phyloP scores from a whole-genome alignment of 73 alveolate genomes.

The Symbiodinium pilosum region DNA sequence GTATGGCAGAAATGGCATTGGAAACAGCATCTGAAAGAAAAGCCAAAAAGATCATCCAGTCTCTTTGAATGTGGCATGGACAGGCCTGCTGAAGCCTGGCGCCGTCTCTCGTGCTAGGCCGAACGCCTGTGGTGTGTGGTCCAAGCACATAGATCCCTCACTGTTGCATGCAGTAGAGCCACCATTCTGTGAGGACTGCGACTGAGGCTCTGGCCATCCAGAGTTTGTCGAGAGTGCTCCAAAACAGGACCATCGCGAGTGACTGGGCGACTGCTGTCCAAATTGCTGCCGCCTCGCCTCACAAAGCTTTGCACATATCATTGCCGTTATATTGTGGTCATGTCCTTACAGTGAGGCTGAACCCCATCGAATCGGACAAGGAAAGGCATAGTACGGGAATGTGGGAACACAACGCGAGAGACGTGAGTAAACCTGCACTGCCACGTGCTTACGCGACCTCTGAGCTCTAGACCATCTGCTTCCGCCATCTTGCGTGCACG shows the following conservation, averaged over 20 bases:
- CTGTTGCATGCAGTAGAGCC: background rate
- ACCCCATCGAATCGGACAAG: no score
- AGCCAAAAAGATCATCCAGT: background rate
- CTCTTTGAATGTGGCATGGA: no score
- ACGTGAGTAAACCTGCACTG: no score
- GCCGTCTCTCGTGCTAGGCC: constrained; percentile 93
- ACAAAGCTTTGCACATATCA: no score
- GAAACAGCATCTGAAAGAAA: background rate
- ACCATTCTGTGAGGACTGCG: no score
- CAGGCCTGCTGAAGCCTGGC: constrained; percentile 86
- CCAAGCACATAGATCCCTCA: no score
- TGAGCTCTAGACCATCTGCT: constrained; percentile 56
- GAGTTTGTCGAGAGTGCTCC: constrained; percentile 34
- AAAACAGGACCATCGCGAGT: constrained; percentile 70
- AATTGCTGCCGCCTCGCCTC: background rate
- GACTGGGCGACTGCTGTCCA: constrained; percentile 26
- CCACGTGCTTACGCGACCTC: background rate
- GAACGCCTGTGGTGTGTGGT: constrained; percentile 26
- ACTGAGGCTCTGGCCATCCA: constrained; percentile 35
- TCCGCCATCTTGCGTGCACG: constrained; percentile 89
- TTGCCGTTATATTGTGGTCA: no score
- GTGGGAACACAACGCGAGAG: no score
- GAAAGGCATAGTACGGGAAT: no score
- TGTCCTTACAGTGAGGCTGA: no score
- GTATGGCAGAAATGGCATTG: background rate